Percentiles rank a stretch among this genome's conserved stretches.
These are phyloP conservation scores for Sideroxylon spinosum DNA, from an alignment of 179 eudicot species.

Conservation along the genomic window DNA sequence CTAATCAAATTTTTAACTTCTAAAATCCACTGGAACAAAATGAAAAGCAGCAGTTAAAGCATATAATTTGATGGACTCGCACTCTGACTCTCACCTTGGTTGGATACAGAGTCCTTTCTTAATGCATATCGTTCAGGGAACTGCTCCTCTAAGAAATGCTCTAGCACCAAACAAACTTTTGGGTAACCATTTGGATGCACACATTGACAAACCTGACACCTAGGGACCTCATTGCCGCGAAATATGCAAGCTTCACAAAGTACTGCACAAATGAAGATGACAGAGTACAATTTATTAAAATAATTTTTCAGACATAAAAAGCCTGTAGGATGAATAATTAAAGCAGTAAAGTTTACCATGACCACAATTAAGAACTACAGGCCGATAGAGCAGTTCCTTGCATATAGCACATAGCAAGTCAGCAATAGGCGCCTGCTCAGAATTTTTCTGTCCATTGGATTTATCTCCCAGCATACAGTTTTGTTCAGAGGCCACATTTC, in stretches of 20 bases:
- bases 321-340: not conserved
- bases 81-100: conserved; percentile 25
- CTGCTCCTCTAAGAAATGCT: conserved; percentile 55
- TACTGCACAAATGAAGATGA: conserved; percentile 34
- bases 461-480: not conserved
- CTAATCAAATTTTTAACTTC: not conserved
- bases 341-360: conserved; percentile 48
- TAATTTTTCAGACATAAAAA: not conserved
- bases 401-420: conserved; percentile 59
- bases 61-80: conserved; percentile 34
- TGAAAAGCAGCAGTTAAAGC: conserved; percentile 16
- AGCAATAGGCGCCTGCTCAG: conserved; percentile 23
- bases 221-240: conserved; percentile 34
- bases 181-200: conserved; percentile 62
- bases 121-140: conserved; percentile 49
- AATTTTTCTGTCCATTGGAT: conserved; percentile 13
- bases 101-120: conserved; percentile 28
- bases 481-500: not conserved
- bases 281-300: not conserved
- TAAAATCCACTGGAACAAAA: not conserved
- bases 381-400: conserved; percentile 56
- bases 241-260: conserved; percentile 59
- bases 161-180: conserved; percentile 53
- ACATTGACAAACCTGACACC: conserved; percentile 53
- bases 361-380: conserved; percentile 81